Evolutionary conservation across 495 filamentous ascomycete genomes (phyloP).

Genomic region (Lepidopterella palustris): DNA sequence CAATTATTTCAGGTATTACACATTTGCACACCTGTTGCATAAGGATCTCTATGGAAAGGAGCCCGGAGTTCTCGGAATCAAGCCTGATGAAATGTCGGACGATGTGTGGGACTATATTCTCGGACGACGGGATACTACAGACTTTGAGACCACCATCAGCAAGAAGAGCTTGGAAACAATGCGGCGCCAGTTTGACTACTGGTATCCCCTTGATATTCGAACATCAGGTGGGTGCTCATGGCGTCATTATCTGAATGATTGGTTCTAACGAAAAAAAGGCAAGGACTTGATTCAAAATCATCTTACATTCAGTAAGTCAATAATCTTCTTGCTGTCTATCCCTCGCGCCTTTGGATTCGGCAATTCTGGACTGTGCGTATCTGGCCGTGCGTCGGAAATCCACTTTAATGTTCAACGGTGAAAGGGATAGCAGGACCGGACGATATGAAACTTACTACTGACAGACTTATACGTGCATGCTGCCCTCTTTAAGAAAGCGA

Average conservation of each 20-base stretch:
- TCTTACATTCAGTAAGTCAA: slow-evolving; percentile 94
- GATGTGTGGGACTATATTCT: slow-evolving; percentile 97
- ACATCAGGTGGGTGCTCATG: too few species aligned
- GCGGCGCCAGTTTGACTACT: slow-evolving; percentile 91
- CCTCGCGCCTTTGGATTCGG: too few species aligned
- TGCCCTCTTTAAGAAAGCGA: slow-evolving; percentile 77
- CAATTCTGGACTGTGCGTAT: too few species aligned
- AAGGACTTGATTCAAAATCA: slow-evolving; percentile 50
- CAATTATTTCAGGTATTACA: too few species aligned
- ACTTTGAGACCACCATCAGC: slow-evolving; percentile 59
- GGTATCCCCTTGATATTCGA: slow-evolving; percentile 85
- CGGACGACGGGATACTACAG: slow-evolving; percentile 43
- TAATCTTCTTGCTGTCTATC: too few species aligned
- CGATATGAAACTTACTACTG: too few species aligned
- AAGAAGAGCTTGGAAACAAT: slow-evolving; percentile 66
- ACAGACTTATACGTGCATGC: slow-evolving; percentile 92
- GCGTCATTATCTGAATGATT: too few species aligned
- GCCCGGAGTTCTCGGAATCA: slow-evolving; percentile 59
- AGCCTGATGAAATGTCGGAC: slow-evolving; percentile 83
- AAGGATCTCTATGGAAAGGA: slow-evolving; percentile 71
- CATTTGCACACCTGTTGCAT: slow-evolving; percentile 82
- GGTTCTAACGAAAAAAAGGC: too few species aligned
- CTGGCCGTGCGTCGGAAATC: too few species aligned
- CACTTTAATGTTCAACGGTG: too few species aligned
- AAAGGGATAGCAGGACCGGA: too few species aligned